phyloP scores from a whole-genome alignment of 108 stramenopile species.

The Skeletonema potamos region DNA sequence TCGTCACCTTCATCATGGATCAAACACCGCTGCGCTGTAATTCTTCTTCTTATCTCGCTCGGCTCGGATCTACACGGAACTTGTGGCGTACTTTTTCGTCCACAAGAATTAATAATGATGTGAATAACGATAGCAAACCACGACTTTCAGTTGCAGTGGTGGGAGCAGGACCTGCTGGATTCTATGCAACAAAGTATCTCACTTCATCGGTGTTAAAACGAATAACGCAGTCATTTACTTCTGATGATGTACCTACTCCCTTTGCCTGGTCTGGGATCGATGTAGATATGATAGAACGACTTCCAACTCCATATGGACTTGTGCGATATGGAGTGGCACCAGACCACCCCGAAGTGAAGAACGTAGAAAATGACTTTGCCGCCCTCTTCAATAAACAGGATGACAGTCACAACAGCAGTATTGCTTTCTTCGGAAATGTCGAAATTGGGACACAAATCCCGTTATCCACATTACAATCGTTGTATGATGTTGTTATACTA shows the following conservation, averaged over 20 bases:
- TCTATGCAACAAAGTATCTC: conserved; percentile 97
- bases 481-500: conserved; percentile 88
- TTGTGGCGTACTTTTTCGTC: neutral
- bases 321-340: conserved; percentile 97
- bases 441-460: conserved; percentile 72
- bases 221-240: neutral
- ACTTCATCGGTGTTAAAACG: conserved; percentile 36
- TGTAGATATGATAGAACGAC: conserved; percentile 88
- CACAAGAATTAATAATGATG: neutral
- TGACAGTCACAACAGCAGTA: conserved; percentile 33
- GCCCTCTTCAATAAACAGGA: conserved; percentile 38
- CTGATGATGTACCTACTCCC: neutral
- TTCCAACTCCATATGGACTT: conserved; percentile 93
- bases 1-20: neutral
- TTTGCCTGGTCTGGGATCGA: conserved; percentile 27
- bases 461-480: conserved; percentile 55
- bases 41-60: neutral
- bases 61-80: neutral
- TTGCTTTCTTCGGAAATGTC: conserved; percentile 81
- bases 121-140: neutral
- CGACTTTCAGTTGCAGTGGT: conserved; percentile 63
- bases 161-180: conserved; percentile 93
- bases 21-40: too few species aligned
- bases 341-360: conserved; percentile 98
- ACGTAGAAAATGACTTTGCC: conserved; percentile 92